A percentile compares a stretch with the other conserved stretches of the same genome.
These are phyloP conservation scores for Rickenella mellea DNA, from an alignment of 768 basidiomycete species.

Conservation along the genomic window DNA sequence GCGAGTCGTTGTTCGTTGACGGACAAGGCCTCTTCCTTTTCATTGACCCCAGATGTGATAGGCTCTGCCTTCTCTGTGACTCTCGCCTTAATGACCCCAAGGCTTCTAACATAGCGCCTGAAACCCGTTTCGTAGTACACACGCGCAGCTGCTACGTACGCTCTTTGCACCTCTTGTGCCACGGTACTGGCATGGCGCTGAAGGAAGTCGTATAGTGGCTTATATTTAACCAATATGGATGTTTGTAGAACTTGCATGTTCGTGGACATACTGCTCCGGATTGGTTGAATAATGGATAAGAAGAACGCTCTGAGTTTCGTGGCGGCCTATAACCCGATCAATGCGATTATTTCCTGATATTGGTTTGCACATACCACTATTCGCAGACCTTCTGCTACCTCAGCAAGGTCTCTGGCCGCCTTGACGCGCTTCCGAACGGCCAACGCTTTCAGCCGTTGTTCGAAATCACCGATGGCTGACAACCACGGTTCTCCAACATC, in stretches of 20 bases:
- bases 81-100: constrained; percentile 68
- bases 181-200: constrained; percentile 73
- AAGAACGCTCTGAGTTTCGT: constrained; percentile 86
- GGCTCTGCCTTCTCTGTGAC: constrained; percentile 53
- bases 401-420: constrained; percentile 73
- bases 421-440: constrained; percentile 74
- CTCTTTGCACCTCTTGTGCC: constrained; percentile 80
- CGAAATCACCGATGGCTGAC: constrained; percentile 69
- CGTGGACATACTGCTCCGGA: constrained; percentile 74
- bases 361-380: constrained; percentile 59
- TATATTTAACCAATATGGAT: constrained; percentile 75
- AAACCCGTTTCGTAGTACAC: constrained; percentile 96
- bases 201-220: constrained; percentile 74
- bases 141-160: constrained; percentile 74
- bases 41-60: constrained; percentile 40
- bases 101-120: constrained; percentile 75
- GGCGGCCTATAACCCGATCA: constrained; percentile 51
- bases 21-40: constrained; percentile 24
- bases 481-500: constrained; percentile 88
- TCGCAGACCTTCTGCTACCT: constrained; percentile 79
- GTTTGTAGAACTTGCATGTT: constrained; percentile 93
- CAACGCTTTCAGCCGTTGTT: constrained; percentile 57
- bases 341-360: neutral
- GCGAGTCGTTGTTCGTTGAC: constrained; percentile 49
- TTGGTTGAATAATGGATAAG: constrained; percentile 71